Conservation (phyloP, 345 rosid species). For the Brassica nigra region DNA sequence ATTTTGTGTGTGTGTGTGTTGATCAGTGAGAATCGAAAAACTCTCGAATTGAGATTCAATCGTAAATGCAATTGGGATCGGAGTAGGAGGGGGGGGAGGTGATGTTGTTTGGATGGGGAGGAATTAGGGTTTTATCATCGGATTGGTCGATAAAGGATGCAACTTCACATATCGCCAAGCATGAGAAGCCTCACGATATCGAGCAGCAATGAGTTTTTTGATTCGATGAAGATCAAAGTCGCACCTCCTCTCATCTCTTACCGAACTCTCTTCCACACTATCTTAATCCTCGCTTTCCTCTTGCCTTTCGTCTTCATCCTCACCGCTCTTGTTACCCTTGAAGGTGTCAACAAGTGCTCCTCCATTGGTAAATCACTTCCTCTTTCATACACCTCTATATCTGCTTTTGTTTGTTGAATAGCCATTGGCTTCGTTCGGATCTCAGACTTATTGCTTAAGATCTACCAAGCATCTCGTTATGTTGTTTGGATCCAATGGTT, state of each 20-base stretch:
- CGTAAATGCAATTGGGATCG: background rate
- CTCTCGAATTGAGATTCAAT: background rate
- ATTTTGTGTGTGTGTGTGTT: background rate
- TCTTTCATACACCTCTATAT: too few relatives aligned
- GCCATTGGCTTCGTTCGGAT: background rate
- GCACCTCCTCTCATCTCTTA: constrained; percentile 99
- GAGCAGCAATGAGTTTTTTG: constrained; percentile 62
- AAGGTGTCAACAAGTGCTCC: constrained; percentile 99
- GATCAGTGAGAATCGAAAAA: background rate
- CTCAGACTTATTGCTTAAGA: too few relatives aligned
- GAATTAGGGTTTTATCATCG: background rate
- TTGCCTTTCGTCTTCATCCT: constrained; percentile 99
- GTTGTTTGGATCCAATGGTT: background rate
- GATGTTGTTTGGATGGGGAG: background rate
- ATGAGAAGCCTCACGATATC: constrained; percentile 99
- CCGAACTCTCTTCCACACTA: constrained; percentile 91
- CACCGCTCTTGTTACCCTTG: constrained; percentile 97
- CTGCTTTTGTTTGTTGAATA: too few relatives aligned
- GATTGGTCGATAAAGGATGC: constrained; percentile 59
- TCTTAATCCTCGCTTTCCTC: constrained; percentile 93
- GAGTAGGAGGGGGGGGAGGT: background rate
- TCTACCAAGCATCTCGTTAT: background rate
- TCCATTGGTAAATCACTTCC: constrained; percentile 64
- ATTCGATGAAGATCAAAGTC: constrained; percentile 99
- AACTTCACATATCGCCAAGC: constrained; percentile 99